Conservation (phyloP, 192 early-diverging fungal species). For the Thoreauomyces humboldtii region DNA sequence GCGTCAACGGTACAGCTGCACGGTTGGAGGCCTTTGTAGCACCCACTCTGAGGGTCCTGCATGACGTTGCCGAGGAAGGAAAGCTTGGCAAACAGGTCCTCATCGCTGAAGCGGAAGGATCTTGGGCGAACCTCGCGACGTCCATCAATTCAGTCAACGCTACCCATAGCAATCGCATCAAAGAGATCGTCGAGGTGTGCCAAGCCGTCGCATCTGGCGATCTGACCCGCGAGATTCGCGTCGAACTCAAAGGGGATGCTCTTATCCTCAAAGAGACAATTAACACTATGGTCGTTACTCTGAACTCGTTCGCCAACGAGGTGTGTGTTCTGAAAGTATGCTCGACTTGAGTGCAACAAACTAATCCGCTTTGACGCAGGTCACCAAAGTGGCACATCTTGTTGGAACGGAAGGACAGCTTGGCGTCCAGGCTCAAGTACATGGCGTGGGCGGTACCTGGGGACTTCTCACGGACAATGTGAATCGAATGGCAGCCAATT, state of each 20-base stretch:
- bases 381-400: slow-evolving; percentile 57
- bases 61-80: slow-evolving; percentile 66
- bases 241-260: slow-evolving; percentile 31
- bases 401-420: slow-evolving; percentile 70
- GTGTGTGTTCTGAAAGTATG: slow-evolving; percentile 36
- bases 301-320: slow-evolving; percentile 57
- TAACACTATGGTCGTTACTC: slow-evolving; percentile 41
- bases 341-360: too few relatives aligned
- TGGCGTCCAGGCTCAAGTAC: slow-evolving; percentile 60
- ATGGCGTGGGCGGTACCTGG: slow-evolving; percentile 65
- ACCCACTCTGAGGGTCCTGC: slow-evolving; percentile 42
- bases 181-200: slow-evolving; percentile 61
- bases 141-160: slow-evolving; percentile 58
- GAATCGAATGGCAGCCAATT: slow-evolving; percentile 67
- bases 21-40: slow-evolving; percentile 13
- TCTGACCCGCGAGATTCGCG: slow-evolving; percentile 24
- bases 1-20: slow-evolving; percentile 10
- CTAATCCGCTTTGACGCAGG: slow-evolving; percentile 30
- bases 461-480: slow-evolving; percentile 67
- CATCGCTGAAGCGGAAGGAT: slow-evolving; percentile 47
- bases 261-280: slow-evolving; percentile 24
- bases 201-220: slow-evolving; percentile 40
- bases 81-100: slow-evolving; percentile 57
- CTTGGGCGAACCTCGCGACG: slow-evolving; percentile 55
- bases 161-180: slow-evolving; percentile 56